A percentile compares a stretch with the other conserved stretches of the same genome.
Evolutionary conservation across 2,329 filamentous ascomycete species (phyloP).

Genomic region (Fusarium subtropicale): DNA sequence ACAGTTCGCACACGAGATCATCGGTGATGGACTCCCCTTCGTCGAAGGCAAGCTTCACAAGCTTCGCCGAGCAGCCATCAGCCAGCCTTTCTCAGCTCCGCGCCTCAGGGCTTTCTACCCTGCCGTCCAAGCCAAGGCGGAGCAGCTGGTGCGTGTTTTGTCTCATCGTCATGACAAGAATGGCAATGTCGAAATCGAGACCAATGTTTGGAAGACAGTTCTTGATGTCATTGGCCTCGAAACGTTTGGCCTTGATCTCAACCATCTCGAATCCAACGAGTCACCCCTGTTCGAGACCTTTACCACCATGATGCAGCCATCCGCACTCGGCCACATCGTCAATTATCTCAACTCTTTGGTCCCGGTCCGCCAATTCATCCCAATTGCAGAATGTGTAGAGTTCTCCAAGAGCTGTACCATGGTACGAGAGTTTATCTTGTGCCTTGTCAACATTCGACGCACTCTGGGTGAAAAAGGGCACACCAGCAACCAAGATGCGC

Average conservation of each 20-base stretch:
- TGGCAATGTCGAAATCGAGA: slow-evolving; percentile 42
- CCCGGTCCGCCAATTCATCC: slow-evolving; percentile 53
- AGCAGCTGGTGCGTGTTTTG: slow-evolving; percentile 45
- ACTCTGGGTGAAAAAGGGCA: slow-evolving; percentile 6
- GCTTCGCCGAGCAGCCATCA: slow-evolving; percentile 51
- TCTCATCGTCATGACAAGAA: slow-evolving; percentile 23
- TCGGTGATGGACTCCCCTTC: slow-evolving; percentile 52
- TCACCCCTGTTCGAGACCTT: slow-evolving; percentile 45
- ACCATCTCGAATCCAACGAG: slow-evolving; percentile 47
- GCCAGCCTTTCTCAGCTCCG: slow-evolving; percentile 49
- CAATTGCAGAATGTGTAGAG: slow-evolving; percentile 52
- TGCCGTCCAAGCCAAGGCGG: slow-evolving; percentile 51
- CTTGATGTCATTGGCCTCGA: slow-evolving; percentile 53
- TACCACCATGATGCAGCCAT: slow-evolving; percentile 44
- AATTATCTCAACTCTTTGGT: slow-evolving; percentile 52
- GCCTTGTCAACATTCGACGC: slow-evolving; percentile 25
- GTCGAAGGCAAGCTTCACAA: slow-evolving; percentile 53
- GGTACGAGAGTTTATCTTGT: slow-evolving; percentile 49
- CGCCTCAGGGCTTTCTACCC: slow-evolving; percentile 49
- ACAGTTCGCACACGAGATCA: slow-evolving; percentile 42
- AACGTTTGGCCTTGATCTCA: slow-evolving; percentile 51
- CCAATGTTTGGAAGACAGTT: slow-evolving; percentile 49
- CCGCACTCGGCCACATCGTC: slow-evolving; percentile 42
- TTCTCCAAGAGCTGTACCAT: slow-evolving; percentile 50
- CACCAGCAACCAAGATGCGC: slow-evolving; percentile 34